phyloP scores from a whole-genome alignment of 208 protist species.

The Novymonas esmeraldas region DNA sequence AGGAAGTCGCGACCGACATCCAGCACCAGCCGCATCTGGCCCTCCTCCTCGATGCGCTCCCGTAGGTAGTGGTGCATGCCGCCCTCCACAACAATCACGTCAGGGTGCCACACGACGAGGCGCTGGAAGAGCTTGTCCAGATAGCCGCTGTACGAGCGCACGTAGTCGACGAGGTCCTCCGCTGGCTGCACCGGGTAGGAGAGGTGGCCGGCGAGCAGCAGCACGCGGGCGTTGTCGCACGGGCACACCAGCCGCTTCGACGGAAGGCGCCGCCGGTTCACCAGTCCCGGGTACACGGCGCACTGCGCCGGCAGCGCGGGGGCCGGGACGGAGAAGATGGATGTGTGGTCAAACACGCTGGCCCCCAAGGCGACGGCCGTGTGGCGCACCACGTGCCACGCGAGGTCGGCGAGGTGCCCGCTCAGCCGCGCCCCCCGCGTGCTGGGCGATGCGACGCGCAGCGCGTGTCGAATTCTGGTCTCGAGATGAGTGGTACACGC shows the following conservation, averaged over 20 bases:
- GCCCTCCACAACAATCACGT: slow-evolving; percentile 75
- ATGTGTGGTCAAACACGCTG: slow-evolving; percentile 17
- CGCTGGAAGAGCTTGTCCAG: slow-evolving; percentile 76
- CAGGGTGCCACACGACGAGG: slow-evolving; percentile 59
- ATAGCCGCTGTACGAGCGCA: slow-evolving; percentile 60
- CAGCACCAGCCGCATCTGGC: slow-evolving; percentile 55
- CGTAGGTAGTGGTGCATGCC: slow-evolving; percentile 84
- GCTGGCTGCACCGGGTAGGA: slow-evolving; percentile 36
- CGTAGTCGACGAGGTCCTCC: slow-evolving; percentile 57
- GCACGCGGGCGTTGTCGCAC: slow-evolving; percentile 48
- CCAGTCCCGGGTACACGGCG: slow-evolving; percentile 25
- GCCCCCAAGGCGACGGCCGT: slow-evolving; percentile 24
- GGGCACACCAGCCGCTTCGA: slow-evolving; percentile 33
- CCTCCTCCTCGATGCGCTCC: slow-evolving; percentile 43
- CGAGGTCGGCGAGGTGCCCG: slow-evolving; percentile 15
- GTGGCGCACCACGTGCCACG: slow-evolving; percentile 27
- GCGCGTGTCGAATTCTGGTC: slow-evolving; percentile 1
- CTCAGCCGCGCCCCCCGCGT: not conserved
- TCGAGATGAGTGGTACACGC: slow-evolving; percentile 20
- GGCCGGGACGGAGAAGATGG: slow-evolving; percentile 12
- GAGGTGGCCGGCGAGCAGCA: slow-evolving; percentile 68
- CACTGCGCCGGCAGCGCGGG: slow-evolving; percentile 16
- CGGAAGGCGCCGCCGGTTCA: slow-evolving; percentile 21
- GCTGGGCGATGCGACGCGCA: not conserved
- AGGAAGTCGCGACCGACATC: slow-evolving; percentile 50